These are phyloP conservation scores for Blastomyces emzantsi DNA, from an alignment of 2,329 filamentous ascomycete species.

Conservation along the genomic window DNA sequence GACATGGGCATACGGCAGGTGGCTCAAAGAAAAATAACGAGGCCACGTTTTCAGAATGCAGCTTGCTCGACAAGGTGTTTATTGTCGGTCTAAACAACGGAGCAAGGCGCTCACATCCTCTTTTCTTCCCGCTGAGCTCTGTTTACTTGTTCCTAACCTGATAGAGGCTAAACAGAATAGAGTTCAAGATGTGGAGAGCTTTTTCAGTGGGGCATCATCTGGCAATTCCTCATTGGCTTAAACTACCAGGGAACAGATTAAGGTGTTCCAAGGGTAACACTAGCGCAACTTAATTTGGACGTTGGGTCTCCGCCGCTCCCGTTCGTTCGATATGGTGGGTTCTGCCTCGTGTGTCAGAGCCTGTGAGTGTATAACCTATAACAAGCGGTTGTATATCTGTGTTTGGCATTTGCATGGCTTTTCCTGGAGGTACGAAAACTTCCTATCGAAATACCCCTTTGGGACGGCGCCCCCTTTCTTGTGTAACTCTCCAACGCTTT, in stretches of 20 bases:
- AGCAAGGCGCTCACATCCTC: background rate
- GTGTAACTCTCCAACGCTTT: slow-evolving; percentile 4
- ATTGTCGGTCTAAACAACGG: background rate
- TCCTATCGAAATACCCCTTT: slow-evolving; percentile 6
- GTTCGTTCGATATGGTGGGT: background rate
- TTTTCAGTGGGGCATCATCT: background rate
- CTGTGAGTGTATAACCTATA: background rate
- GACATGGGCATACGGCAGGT: background rate
- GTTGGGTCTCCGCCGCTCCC: background rate
- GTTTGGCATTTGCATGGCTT: slow-evolving; percentile 8
- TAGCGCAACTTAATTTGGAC: slow-evolving; percentile 9
- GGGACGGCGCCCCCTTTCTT: background rate
- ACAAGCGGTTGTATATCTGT: slow-evolving; percentile 2
- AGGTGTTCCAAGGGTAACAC: background rate
- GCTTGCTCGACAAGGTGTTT: background rate
- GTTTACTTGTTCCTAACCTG: background rate
- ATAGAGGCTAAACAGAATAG: background rate
- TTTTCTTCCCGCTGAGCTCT: too few relatives aligned
- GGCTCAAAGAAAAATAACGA: slow-evolving; percentile 1
- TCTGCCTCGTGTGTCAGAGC: background rate
- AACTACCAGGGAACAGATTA: background rate
- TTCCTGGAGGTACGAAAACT: background rate
- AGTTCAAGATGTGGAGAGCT: background rate
- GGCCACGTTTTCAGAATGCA: background rate
- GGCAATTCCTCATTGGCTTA: background rate